Conservation (phyloP, 176 grass and related monocot genomes). For the Eleusine indica region DNA sequence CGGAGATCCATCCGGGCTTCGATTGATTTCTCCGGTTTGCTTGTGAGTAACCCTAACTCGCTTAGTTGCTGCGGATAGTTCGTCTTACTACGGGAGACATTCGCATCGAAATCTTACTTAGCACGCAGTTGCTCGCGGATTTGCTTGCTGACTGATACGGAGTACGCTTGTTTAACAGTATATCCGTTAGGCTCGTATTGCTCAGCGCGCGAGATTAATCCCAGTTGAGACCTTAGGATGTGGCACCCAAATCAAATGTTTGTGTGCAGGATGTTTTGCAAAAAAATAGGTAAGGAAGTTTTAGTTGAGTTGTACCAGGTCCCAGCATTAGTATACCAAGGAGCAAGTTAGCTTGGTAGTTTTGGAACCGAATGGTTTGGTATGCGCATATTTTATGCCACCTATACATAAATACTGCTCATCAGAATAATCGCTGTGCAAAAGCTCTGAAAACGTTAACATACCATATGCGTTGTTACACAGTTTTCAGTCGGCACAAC, state of each 20-base stretch:
- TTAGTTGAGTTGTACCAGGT: not conserved
- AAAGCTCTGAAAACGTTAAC: not conserved
- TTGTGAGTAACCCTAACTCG: not conserved
- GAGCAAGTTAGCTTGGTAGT: not conserved
- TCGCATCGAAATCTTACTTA: slow-evolving; percentile 15
- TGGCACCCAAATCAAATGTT: not conserved
- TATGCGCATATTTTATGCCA: slow-evolving; percentile 1
- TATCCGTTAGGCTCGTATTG: not conserved
- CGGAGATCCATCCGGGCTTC: slow-evolving; percentile 20
- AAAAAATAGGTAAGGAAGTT: not conserved
- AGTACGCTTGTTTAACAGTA: not conserved
- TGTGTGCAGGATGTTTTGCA: not conserved
- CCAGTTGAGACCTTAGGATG: not conserved
- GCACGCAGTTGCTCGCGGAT: not conserved
- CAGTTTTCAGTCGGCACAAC: not conserved
- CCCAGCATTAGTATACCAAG: not conserved
- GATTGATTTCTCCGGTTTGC: not conserved
- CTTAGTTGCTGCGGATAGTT: not conserved
- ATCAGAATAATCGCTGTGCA: not conserved
- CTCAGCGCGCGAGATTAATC: not conserved
- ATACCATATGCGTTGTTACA: not conserved
- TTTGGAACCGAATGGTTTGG: not conserved
- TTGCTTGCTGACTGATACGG: not conserved
- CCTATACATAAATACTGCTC: not conserved
- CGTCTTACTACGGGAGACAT: not conserved